Percentiles rank a stretch among this genome's conserved stretches.
phyloP scores from a whole-genome alignment of 805 yeast genomes.

The Debaryomyces castellii region DNA sequence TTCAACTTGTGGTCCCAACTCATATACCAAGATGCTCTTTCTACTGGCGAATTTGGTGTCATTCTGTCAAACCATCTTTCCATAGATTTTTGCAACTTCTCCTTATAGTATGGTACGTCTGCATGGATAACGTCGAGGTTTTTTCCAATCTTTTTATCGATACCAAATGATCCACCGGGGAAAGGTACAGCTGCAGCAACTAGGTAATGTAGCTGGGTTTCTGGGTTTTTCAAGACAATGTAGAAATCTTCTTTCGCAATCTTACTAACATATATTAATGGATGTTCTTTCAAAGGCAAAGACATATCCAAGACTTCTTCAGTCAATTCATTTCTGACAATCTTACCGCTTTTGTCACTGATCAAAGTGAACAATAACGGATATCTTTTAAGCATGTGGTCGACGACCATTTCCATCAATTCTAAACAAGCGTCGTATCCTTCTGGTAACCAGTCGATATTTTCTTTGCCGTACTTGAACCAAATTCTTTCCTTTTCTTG shows the following conservation, averaged over 20 bases:
- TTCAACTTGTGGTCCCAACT: slow-evolving; percentile 70
- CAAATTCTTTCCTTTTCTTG: slow-evolving; percentile 60
- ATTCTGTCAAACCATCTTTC: slow-evolving; percentile 68
- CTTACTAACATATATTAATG: slow-evolving; percentile 59
- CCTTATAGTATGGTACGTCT: slow-evolving; percentile 68
- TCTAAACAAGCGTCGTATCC: slow-evolving; percentile 60
- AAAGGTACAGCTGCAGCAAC: slow-evolving; percentile 77
- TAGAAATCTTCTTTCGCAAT: slow-evolving; percentile 79
- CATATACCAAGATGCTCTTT: slow-evolving; percentile 73
- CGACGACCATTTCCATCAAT: slow-evolving; percentile 60
- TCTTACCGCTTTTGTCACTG: slow-evolving; percentile 45
- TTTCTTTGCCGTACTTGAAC: slow-evolving; percentile 57
- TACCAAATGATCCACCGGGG: slow-evolving; percentile 76
- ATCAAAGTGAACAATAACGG: slow-evolving; percentile 58
- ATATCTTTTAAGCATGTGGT: slow-evolving; percentile 60
- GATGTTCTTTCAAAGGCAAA: slow-evolving; percentile 60
- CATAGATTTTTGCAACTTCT: slow-evolving; percentile 66
- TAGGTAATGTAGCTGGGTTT: slow-evolving; percentile 58
- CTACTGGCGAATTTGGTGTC: slow-evolving; percentile 62
- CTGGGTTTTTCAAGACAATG: slow-evolving; percentile 54
- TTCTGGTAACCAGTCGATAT: slow-evolving; percentile 67
- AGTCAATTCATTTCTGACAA: slow-evolving; percentile 60
- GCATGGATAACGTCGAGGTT: slow-evolving; percentile 63
- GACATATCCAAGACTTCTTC: slow-evolving; percentile 62
- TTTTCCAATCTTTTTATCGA: slow-evolving; percentile 57